Evolutionary conservation across 495 filamentous ascomycete genomes (phyloP).

Genomic region (Hypomontagnella monticulosa): DNA sequence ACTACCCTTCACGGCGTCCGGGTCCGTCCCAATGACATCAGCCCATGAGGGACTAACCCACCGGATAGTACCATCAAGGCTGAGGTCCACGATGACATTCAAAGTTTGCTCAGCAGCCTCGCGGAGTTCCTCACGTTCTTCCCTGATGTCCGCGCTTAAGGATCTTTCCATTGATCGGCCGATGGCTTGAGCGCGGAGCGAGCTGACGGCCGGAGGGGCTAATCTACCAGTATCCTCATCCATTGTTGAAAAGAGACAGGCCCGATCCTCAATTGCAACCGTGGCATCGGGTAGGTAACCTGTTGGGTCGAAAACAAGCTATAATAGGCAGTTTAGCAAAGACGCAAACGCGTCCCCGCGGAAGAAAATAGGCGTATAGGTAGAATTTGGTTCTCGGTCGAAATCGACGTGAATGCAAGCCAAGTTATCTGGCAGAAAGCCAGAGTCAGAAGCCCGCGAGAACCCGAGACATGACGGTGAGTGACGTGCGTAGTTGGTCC

Average conservation of each 20-base stretch:
- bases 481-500: conserved; percentile 50
- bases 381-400: conserved; percentile 36
- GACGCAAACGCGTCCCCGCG: conserved; percentile 42
- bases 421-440: conserved; percentile 57
- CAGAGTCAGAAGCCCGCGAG: conserved; percentile 59
- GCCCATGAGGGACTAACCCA: conserved; percentile 99
- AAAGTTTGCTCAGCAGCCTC: conserved; percentile 95
- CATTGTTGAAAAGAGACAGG: conserved; percentile 49
- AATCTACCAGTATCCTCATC: conserved; percentile 54
- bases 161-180: conserved; percentile 61
- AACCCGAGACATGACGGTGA: conserved; percentile 60
- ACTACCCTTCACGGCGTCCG: conserved; percentile 76
- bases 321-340: conserved; percentile 10
- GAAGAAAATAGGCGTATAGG: conserved; percentile 16
- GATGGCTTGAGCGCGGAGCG: conserved; percentile 58
- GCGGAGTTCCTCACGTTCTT: conserved; percentile 89
- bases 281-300: conserved; percentile 39
- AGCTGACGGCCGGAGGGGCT: conserved; percentile 58
- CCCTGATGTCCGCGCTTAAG: conserved; percentile 64
- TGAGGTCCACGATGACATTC: conserved; percentile 94
- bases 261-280: conserved; percentile 43
- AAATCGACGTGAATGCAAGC: conserved; percentile 43
- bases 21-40: conserved; percentile 84
- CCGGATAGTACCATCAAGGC: conserved; percentile 84
- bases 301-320: conserved; percentile 28